phyloP scores from a whole-genome alignment of 164 flowering plant genomes.

The Stephania yunnanensis region DNA sequence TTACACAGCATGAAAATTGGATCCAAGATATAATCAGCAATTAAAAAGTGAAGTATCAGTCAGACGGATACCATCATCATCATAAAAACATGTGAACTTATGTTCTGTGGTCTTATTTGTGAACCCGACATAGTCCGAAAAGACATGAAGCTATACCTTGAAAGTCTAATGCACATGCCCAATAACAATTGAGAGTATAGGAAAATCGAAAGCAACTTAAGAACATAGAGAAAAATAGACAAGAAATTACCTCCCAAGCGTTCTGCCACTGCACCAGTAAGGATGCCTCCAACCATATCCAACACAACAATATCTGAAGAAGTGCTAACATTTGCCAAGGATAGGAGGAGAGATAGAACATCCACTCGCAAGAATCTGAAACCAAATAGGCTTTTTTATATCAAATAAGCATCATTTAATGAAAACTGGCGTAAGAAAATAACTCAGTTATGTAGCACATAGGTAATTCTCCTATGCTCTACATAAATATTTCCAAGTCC shows the following conservation, averaged over 20 bases:
- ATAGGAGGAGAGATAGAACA: slow-evolving; percentile 70
- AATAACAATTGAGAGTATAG: not conserved
- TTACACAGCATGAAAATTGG: not conserved
- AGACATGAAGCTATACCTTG: too few relatives aligned
- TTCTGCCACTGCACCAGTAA: slow-evolving; percentile 95
- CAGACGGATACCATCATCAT: too few relatives aligned
- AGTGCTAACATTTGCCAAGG: slow-evolving; percentile 75
- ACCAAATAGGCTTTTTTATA: slow-evolving; percentile 5
- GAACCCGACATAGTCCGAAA: too few relatives aligned
- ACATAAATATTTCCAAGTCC: too few relatives aligned
- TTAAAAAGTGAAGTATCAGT: not conserved
- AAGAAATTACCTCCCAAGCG: slow-evolving; percentile 80
- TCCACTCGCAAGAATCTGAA: slow-evolving; percentile 83
- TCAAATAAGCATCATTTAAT: not conserved
- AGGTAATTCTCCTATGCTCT: too few relatives aligned
- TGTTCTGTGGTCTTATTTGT: too few relatives aligned
- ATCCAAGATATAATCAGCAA: not conserved
- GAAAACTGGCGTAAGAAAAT: not conserved
- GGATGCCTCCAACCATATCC: slow-evolving; percentile 85
- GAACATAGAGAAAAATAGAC: not conserved
- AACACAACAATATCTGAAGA: slow-evolving; percentile 76
- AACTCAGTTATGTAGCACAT: not conserved
- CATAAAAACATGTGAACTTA: too few relatives aligned
- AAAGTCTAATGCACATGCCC: too few relatives aligned
- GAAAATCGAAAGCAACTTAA: not conserved